These are phyloP conservation scores for Exobasidium cylindrosporum DNA, from an alignment of 1,284 basidiomycete species.

Conservation along the genomic window DNA sequence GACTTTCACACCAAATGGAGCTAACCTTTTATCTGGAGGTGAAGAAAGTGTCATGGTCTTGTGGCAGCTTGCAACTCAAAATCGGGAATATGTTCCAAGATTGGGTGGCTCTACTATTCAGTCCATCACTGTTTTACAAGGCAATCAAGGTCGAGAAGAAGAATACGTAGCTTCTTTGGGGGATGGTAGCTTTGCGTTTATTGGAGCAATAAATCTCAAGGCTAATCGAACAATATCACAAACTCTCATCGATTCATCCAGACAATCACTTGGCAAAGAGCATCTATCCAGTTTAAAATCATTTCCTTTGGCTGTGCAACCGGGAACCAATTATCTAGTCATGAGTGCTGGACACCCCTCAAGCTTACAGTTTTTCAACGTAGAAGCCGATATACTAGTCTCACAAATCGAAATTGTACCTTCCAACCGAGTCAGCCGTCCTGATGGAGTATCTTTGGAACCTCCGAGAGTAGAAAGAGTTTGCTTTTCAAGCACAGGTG, in stretches of 20 bases:
- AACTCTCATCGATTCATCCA: slow-evolving; percentile 57
- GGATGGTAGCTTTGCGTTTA: slow-evolving; percentile 78
- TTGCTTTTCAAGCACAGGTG: slow-evolving; percentile 64
- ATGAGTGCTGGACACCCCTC: slow-evolving; percentile 92
- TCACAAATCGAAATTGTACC: slow-evolving; percentile 90
- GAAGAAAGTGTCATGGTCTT: slow-evolving; percentile 93
- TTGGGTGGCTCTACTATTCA: slow-evolving; percentile 75
- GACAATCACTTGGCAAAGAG: slow-evolving; percentile 23
- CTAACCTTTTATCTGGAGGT: slow-evolving; percentile 88
- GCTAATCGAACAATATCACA: slow-evolving; percentile 73
- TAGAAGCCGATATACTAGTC: slow-evolving; percentile 68
- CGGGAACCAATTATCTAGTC: slow-evolving; percentile 58
- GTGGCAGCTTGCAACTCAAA: slow-evolving; percentile 66
- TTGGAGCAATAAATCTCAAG: slow-evolving; percentile 71
- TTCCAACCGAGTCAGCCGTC: slow-evolving; percentile 82
- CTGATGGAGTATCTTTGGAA: slow-evolving; percentile 75
- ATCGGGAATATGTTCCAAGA: slow-evolving; percentile 72
- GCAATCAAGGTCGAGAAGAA: slow-evolving; percentile 63
- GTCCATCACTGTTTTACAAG: slow-evolving; percentile 63
- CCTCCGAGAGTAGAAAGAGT: slow-evolving; percentile 73
- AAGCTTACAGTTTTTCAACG: slow-evolving; percentile 85
- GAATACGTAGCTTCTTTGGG: slow-evolving; percentile 80
- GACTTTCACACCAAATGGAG: slow-evolving; percentile 83
- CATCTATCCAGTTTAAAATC: slow-evolving; percentile 11
- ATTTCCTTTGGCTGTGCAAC: slow-evolving; percentile 45